Percentiles rank a stretch among this genome's conserved stretches.
phyloP scores from a whole-genome alignment of 768 basidiomycete genomes.

The Boletus huronensis region DNA sequence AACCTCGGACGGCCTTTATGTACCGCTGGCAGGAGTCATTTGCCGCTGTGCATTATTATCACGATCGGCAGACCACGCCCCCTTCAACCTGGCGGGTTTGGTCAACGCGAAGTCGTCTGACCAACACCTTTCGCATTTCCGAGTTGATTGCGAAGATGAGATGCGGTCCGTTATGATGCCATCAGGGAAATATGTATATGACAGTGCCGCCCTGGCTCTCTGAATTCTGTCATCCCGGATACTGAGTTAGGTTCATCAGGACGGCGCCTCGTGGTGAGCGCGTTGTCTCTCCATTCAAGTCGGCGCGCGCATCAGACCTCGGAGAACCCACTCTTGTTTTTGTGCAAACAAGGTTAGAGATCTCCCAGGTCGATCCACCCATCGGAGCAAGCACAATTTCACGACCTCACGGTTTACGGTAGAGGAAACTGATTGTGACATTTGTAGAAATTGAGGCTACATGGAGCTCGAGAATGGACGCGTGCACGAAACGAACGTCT shows the following conservation, averaged over 20 bases:
- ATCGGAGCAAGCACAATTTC: conserved; percentile 6
- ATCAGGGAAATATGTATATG: background rate
- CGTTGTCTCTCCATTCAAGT: conserved; percentile 18
- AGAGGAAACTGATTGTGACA: conserved; percentile 14
- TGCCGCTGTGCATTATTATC: background rate
- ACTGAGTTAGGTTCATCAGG: conserved; percentile 22
- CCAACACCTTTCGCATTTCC: conserved; percentile 3
- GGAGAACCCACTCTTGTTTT: conserved; percentile 23
- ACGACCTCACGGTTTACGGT: conserved; percentile 9
- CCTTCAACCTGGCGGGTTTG: background rate
- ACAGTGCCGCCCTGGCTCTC: background rate
- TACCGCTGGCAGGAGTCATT: too few species aligned
- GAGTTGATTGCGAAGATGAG: conserved; percentile 1
- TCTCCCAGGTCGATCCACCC: conserved; percentile 18
- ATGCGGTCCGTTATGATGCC: background rate
- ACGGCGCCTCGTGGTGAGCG: conserved; percentile 24
- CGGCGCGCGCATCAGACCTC: conserved; percentile 21
- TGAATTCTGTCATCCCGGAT: background rate
- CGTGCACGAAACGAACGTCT: conserved; percentile 16
- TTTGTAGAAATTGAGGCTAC: conserved; percentile 14
- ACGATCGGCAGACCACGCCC: background rate
- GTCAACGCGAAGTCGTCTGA: background rate
- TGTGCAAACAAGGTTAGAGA: conserved; percentile 12
- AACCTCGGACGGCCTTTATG: conserved; percentile 4
- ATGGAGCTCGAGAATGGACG: conserved; percentile 7